Base-by-base conservation (phyloP, 805 yeast species). In the Lachancea fermentati region DNA sequence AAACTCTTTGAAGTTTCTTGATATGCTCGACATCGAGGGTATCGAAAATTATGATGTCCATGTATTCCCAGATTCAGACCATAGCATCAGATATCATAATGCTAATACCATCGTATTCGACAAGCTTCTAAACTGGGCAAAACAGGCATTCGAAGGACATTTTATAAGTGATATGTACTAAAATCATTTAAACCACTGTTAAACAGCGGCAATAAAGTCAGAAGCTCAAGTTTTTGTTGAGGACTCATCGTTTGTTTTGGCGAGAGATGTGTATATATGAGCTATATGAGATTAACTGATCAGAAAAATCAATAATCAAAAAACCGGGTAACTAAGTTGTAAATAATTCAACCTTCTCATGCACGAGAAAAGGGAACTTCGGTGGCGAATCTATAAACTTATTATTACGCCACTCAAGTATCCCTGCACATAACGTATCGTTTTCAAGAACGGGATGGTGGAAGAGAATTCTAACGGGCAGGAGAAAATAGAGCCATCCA, bases 1-100 rank as follows among this genome's bases (percentile, higher is more conserved):
- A 60, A 86, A 93, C 65, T 76, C 91, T 32, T 69, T 87, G 44
- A 78, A 80, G 58, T 67, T 93, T 29, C 57, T 93, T 34, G 97
- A 93, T 63, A 66, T 74, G 49, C 69, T 91, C 41, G 81, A 89
- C 53, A 52, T 79, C 40, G 75, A 69, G n/a, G 74, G 73, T 2
- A 75, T 88, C n/a, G 94, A 85, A 55, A 93, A 93, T 63, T 85
- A 79, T 49, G 93, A 85, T 53, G 67, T 82, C 44, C 82, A 79
- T 65, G 72, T 83, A 5, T 85, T 84, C 70, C 91, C 95, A 4
- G 95, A 85, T 53, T 77, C 84, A 26, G 88, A 84, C 52, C 95
- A 85, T 55, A 66, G 77, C 29, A 83, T 85, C 44, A 65, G 76
- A 33, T 79, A 75, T 60, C 91, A 85, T 57, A 81, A 84, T 57